Conservation (phyloP, 768 basidiomycete species). For the Porpolomopsis calyptriformis region DNA sequence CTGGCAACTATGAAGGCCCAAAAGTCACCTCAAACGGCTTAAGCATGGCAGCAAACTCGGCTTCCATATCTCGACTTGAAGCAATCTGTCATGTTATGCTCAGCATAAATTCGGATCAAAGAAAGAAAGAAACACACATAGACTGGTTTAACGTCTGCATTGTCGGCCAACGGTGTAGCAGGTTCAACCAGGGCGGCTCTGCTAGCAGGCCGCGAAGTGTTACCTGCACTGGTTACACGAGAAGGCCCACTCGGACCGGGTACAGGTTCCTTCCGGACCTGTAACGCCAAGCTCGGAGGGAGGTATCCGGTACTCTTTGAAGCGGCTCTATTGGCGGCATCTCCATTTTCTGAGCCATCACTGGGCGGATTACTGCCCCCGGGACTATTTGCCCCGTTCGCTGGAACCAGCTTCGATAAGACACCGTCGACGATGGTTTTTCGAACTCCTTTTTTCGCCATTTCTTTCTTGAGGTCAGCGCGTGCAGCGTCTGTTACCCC, state of each 20-base stretch:
- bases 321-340: constrained; percentile 12
- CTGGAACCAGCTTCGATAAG: constrained; percentile 49
- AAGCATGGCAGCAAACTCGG: constrained; percentile 70
- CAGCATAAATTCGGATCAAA: background rate
- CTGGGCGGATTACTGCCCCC: constrained; percentile 32
- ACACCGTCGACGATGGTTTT: constrained; percentile 82
- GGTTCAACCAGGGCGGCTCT: constrained; percentile 41
- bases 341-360: constrained; percentile 54
- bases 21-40: constrained; percentile 65
- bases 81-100: constrained; percentile 46
- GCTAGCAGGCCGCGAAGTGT: constrained; percentile 46
- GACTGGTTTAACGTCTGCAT: constrained; percentile 45
- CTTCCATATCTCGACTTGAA: constrained; percentile 74
- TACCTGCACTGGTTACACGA: constrained; percentile 38
- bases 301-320: constrained; percentile 47
- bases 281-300: constrained; percentile 63
- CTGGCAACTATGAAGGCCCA: background rate
- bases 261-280: constrained; percentile 35
- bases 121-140: constrained; percentile 42
- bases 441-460: constrained; percentile 75
- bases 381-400: constrained; percentile 28
- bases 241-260: constrained; percentile 25
- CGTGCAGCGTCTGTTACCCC: constrained; percentile 78
- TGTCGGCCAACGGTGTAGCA: constrained; percentile 30
- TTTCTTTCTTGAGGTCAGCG: constrained; percentile 87